phyloP scores from a whole-genome alignment of 306 rosid genomes.

The Argentina anserina region DNA sequence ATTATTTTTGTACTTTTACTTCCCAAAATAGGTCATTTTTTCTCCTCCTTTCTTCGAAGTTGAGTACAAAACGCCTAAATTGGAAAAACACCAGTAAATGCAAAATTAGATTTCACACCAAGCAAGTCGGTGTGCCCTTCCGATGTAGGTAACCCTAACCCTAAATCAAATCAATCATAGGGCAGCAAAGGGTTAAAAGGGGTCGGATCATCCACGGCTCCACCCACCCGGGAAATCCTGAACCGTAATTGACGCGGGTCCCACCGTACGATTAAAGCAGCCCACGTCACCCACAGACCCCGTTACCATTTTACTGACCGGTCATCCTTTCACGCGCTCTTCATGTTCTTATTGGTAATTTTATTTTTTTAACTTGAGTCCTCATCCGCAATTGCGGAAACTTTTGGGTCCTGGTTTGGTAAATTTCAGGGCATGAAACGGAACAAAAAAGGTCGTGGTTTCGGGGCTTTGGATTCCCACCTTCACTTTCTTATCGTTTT shows the following conservation, averaged over 20 bases:
- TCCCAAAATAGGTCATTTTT: background rate
- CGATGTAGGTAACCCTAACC: background rate
- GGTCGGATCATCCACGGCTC: background rate
- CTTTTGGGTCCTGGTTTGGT: background rate
- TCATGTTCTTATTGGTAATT: background rate
- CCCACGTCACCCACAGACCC: background rate
- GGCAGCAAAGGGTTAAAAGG: background rate
- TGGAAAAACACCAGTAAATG: background rate
- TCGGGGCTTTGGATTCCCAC: background rate
- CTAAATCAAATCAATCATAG: background rate
- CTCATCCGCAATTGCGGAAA: background rate
- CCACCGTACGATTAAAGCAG: background rate
- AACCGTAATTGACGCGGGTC: background rate
- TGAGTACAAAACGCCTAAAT: background rate
- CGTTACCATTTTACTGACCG: background rate
- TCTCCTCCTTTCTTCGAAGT: background rate
- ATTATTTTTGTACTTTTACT: no score
- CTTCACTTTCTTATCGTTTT: constrained; percentile 6
- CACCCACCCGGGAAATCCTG: constrained; percentile 5
- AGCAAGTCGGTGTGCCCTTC: background rate
- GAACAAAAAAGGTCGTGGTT: background rate
- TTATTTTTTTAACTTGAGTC: no score
- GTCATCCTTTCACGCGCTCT: background rate
- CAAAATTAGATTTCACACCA: background rate
- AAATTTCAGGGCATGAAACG: background rate